A percentile compares a stretch with the other conserved stretches of the same genome.
phyloP scores from a whole-genome alignment of 2,329 filamentous ascomycete genomes.

The Exophiala viscosa region DNA sequence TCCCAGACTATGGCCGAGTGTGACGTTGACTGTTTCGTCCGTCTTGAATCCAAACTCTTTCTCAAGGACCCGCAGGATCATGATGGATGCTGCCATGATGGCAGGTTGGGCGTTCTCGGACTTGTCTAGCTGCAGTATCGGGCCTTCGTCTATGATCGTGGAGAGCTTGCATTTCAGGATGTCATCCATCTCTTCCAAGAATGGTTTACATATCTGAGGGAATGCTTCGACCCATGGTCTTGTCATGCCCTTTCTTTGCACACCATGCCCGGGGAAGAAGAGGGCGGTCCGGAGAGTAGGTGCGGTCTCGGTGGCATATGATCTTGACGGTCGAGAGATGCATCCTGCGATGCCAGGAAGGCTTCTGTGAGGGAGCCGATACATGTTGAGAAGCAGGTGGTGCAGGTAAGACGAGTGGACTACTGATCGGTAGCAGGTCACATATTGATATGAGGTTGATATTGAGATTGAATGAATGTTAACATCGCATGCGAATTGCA shows the following conservation, averaged over 20 bases:
- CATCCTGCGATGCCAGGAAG: slow-evolving; percentile 4
- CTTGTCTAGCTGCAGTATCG: slow-evolving; percentile 70
- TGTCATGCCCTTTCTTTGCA: slow-evolving; percentile 85
- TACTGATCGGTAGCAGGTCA: too few relatives aligned
- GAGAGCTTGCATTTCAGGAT: slow-evolving; percentile 72
- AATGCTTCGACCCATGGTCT: slow-evolving; percentile 83
- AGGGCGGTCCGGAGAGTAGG: slow-evolving; percentile 41
- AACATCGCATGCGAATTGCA: too few relatives aligned
- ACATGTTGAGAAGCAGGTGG: slow-evolving; percentile 11
- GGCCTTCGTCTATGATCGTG: slow-evolving; percentile 72
- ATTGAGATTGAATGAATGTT: too few relatives aligned
- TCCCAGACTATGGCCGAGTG: slow-evolving; percentile 84
- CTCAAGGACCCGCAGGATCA: slow-evolving; percentile 84
- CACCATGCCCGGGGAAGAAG: slow-evolving; percentile 64
- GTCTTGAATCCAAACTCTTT: slow-evolving; percentile 75
- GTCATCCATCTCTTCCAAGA: slow-evolving; percentile 81
- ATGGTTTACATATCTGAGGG: slow-evolving; percentile 68
- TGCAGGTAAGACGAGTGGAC: neutral
- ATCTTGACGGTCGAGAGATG: slow-evolving; percentile 9
- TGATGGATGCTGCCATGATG: slow-evolving; percentile 90
- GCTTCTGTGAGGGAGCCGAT: slow-evolving; percentile 11
- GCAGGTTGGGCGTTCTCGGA: slow-evolving; percentile 90
- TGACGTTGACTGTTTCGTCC: slow-evolving; percentile 69
- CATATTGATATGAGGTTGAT: too few relatives aligned
- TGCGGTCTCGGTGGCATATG: slow-evolving; percentile 22